Evolutionary conservation across 2,329 filamentous ascomycete genomes (phyloP).

Genomic region (Xylaria arbuscula): DNA sequence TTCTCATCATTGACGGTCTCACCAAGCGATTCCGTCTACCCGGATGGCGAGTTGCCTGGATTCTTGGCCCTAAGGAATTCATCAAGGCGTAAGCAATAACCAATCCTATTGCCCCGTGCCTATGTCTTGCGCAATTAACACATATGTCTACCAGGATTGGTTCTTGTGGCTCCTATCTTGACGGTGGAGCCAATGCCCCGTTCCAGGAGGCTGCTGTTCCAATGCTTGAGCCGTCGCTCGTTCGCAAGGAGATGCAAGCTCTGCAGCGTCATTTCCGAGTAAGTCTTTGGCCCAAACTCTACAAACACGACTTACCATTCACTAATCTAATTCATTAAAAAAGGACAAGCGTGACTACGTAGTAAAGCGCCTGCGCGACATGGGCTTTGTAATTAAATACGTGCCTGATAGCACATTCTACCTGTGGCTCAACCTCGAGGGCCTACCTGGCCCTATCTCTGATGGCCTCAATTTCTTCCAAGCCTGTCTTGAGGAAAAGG

Average conservation of each 20-base stretch:
- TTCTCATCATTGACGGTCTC: conserved; percentile 93
- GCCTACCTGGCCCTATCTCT: conserved; percentile 81
- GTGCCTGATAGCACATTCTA: conserved; percentile 95
- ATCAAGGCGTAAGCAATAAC: conserved; percentile 74
- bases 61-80: conserved; percentile 95
- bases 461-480: conserved; percentile 98
- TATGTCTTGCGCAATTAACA: not conserved
- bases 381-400: conserved; percentile 87
- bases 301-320: not conserved
- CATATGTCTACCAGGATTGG: conserved; percentile 67
- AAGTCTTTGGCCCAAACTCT: conserved; percentile 41
- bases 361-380: conserved; percentile 79
- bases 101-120: not conserved
- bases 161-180: conserved; percentile 91
- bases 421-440: conserved; percentile 77
- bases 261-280: conserved; percentile 87
- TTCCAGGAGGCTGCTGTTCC: conserved; percentile 94
- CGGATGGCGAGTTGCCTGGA: conserved; percentile 97
- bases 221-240: conserved; percentile 89
- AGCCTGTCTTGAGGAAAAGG: conserved; percentile 90
- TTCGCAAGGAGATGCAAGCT: conserved; percentile 86
- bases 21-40: conserved; percentile 97
- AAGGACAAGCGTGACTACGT: conserved; percentile 92
- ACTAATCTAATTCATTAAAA: conserved; percentile 15
- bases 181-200: conserved; percentile 92